Percentiles rank a stretch among this genome's conserved stretches.
Conservation (phyloP, 164 flowering plant species). For the Vitis rupestris region DNA sequence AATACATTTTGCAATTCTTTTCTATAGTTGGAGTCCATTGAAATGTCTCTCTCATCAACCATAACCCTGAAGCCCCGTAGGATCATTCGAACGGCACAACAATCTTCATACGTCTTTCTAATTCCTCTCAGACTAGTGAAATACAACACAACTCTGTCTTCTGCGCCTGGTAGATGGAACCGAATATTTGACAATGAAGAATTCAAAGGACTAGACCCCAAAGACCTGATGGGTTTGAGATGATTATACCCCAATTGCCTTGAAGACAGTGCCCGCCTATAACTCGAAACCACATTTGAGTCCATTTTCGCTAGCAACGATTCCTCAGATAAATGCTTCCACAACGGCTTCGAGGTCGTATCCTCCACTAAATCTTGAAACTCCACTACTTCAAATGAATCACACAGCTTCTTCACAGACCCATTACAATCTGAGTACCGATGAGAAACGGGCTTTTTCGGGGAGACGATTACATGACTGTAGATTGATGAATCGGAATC, state of each 20-base stretch:
- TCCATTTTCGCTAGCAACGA: slow-evolving; percentile 66
- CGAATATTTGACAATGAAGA: slow-evolving; percentile 13
- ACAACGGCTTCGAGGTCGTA: slow-evolving; percentile 50
- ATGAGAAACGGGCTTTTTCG: slow-evolving; percentile 19
- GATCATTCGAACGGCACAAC: slow-evolving; percentile 61
- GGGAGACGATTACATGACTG: slow-evolving; percentile 4
- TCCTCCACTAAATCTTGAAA: not conserved
- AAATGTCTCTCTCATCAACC: slow-evolving; percentile 86
- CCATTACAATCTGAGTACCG: slow-evolving; percentile 8
- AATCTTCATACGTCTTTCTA: slow-evolving; percentile 86
- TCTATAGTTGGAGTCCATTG: slow-evolving; percentile 76
- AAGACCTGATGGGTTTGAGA: slow-evolving; percentile 6
- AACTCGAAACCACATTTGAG: slow-evolving; percentile 58
- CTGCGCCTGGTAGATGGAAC: slow-evolving; percentile 28
- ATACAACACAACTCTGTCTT: slow-evolving; percentile 63
- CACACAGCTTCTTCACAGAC: slow-evolving; percentile 16
- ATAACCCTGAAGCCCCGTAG: slow-evolving; percentile 68
- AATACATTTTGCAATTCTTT: slow-evolving; percentile 58
- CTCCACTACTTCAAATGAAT: slow-evolving; percentile 14
- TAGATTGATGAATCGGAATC: slow-evolving; percentile 2
- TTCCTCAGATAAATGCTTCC: slow-evolving; percentile 87
- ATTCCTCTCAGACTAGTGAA: slow-evolving; percentile 85
- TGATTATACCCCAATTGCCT: slow-evolving; percentile 31
- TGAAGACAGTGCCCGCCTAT: slow-evolving; percentile 43
- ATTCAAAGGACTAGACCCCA: slow-evolving; percentile 25